A percentile compares a stretch with the other conserved stretches of the same genome.
phyloP scores from a whole-genome alignment of 257 asterid genomes.

The Solanum ossicruentum region DNA sequence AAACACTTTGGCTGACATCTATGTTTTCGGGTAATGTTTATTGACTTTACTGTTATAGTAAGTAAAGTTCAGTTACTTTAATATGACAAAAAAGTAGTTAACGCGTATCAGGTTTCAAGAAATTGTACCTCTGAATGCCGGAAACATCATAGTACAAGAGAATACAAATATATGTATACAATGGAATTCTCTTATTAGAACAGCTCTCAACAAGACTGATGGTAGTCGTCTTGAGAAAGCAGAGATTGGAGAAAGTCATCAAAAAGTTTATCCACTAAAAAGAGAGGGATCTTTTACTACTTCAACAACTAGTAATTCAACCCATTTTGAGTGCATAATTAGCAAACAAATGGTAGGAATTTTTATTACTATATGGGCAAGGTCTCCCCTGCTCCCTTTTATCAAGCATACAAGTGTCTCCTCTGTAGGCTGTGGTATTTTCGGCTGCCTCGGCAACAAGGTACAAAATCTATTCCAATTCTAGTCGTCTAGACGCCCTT shows the following conservation, averaged over 20 bases:
- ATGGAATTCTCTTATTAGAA: slow-evolving; percentile 43
- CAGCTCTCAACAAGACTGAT: slow-evolving; percentile 42
- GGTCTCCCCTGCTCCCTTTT: slow-evolving; percentile 20
- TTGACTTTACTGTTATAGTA: background rate
- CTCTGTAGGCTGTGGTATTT: slow-evolving; percentile 46
- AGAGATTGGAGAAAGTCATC: slow-evolving; percentile 35
- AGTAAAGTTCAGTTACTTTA: background rate
- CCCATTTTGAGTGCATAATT: slow-evolving; percentile 28
- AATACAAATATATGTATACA: slow-evolving; percentile 21
- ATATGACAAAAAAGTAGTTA: background rate
- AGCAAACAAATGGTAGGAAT: slow-evolving; percentile 57
- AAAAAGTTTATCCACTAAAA: slow-evolving; percentile 28
- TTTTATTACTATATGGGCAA: slow-evolving; percentile 41
- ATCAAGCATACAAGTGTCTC: slow-evolving; percentile 33
- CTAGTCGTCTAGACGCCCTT: background rate
- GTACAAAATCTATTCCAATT: slow-evolving; percentile 5
- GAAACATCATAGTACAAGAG: slow-evolving; percentile 33
- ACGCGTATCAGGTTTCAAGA: slow-evolving; percentile 50
- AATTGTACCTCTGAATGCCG: slow-evolving; percentile 53
- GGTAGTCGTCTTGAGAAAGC: slow-evolving; percentile 9
- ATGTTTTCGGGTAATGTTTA: slow-evolving; percentile 43
- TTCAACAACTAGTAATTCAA: slow-evolving; percentile 2
- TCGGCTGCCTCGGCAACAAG: slow-evolving; percentile 52
- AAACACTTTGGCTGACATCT: slow-evolving; percentile 38
- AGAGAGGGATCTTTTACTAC: slow-evolving; percentile 12